A percentile compares a stretch with the other conserved stretches of the same genome.
These are phyloP conservation scores for Polyporus tsugae DNA, from an alignment of 1,284 basidiomycete species.

Conservation along the genomic window DNA sequence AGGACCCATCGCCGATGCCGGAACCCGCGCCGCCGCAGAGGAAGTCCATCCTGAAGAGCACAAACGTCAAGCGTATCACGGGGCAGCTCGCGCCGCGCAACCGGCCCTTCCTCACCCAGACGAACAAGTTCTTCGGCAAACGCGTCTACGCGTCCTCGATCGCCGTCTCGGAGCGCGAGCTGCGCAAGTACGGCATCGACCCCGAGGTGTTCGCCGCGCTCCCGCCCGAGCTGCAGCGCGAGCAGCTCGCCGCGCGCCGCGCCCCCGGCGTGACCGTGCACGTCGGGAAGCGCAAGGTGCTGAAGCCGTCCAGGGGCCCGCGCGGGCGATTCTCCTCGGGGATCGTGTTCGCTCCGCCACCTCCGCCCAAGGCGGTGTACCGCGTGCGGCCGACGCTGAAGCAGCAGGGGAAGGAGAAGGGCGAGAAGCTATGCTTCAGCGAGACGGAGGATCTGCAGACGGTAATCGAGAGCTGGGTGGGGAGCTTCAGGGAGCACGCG, in stretches of 20 bases:
- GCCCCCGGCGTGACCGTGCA: slow-evolving; percentile 41
- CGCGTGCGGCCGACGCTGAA: slow-evolving; percentile 59
- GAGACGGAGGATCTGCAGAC: slow-evolving; percentile 74
- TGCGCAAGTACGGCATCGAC: slow-evolving; percentile 74
- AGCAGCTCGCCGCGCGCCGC: slow-evolving; percentile 70
- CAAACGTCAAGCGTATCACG: slow-evolving; percentile 64
- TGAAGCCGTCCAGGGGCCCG: slow-evolving; percentile 56
- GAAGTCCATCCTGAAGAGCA: slow-evolving; percentile 42
- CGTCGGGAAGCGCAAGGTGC: slow-evolving; percentile 45
- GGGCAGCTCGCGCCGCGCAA: slow-evolving; percentile 67
- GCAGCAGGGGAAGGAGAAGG: slow-evolving; percentile 58
- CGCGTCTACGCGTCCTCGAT: slow-evolving; percentile 37
- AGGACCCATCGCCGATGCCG: slow-evolving; percentile 28
- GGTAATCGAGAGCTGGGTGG: slow-evolving; percentile 79
- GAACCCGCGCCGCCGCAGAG: slow-evolving; percentile 26
- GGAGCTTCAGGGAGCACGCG: slow-evolving; percentile 59
- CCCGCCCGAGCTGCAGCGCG: slow-evolving; percentile 73
- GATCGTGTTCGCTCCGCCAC: slow-evolving; percentile 51
- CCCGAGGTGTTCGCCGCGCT: slow-evolving; percentile 71
- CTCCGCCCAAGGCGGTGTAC: slow-evolving; percentile 59
- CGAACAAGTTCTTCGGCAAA: slow-evolving; percentile 49
- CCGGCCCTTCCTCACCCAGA: slow-evolving; percentile 54
- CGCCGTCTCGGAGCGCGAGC: slow-evolving; percentile 52
- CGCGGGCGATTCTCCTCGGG: slow-evolving; percentile 25
- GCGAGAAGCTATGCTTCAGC: slow-evolving; percentile 62